Percentiles rank a stretch among this genome's conserved stretches.
Evolutionary conservation across 768 basidiomycete species (phyloP).

Genomic region (Mycena leptocephala): DNA sequence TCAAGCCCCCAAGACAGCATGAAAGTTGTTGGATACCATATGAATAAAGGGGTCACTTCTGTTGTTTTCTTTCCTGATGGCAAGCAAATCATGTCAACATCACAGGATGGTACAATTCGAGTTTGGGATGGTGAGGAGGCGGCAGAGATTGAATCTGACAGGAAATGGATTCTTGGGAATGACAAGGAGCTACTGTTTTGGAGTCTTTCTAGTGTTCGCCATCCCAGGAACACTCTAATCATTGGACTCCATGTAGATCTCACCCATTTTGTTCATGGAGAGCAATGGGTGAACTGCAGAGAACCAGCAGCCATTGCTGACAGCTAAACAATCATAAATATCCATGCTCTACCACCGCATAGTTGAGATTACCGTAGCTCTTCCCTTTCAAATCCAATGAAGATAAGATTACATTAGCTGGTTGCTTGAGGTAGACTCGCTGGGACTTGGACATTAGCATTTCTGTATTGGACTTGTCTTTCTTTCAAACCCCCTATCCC

Average conservation of each 20-base stretch:
- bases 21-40: not conserved
- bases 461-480: no score
- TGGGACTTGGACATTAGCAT: no score
- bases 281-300: not conserved
- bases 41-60: not conserved
- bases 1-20: not conserved
- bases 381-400: no score
- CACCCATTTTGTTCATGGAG: not conserved
- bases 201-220: not conserved
- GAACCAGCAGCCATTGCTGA: no score
- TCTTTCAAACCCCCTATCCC: no score
- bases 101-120: not conserved
- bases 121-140: not conserved
- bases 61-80: not conserved
- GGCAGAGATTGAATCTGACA: not conserved
- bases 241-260: not conserved
- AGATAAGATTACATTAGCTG: no score
- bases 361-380: no score
- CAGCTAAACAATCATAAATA: no score
- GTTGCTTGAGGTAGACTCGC: no score
- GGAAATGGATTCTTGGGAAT: not conserved
- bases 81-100: not conserved
- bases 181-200: not conserved
- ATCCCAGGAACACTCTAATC: not conserved
- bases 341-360: no score